Conservation (phyloP, 2,329 filamentous ascomycete species). For the Basipetospora sp. region DNA sequence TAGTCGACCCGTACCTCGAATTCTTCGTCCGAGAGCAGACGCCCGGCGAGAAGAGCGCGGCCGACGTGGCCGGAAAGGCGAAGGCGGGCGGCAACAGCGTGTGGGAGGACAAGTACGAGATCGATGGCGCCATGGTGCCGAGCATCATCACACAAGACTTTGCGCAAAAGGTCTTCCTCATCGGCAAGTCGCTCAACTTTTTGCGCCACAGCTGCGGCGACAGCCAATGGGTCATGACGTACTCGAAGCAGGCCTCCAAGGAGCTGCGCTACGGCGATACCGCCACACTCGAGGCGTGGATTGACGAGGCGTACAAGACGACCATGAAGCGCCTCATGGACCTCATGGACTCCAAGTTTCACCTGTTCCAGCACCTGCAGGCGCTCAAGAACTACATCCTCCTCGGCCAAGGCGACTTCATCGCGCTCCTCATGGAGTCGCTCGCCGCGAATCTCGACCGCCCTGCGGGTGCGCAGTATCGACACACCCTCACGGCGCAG, state of each 20-base stretch:
- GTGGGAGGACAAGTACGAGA: constrained; percentile 61
- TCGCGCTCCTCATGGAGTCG: constrained; percentile 92
- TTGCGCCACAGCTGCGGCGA: constrained; percentile 87
- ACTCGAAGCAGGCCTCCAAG: constrained; percentile 84
- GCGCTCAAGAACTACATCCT: constrained; percentile 91
- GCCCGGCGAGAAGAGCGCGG: constrained; percentile 25
- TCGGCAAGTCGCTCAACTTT: constrained; percentile 95
- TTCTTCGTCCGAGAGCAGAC: constrained; percentile 88
- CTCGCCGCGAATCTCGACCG: constrained; percentile 82
- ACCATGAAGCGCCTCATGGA: constrained; percentile 91
- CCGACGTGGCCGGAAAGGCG: too few relatives aligned
- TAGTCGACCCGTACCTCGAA: constrained; percentile 88
- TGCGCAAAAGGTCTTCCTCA: constrained; percentile 89
- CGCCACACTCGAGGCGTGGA: constrained; percentile 76
- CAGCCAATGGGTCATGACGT: constrained; percentile 85
- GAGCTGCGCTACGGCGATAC: constrained; percentile 88
- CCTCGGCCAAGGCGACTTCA: constrained; percentile 91
- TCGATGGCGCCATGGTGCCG: constrained; percentile 48
- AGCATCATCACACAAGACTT: constrained; percentile 89
- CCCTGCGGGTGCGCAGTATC: constrained; percentile 90
- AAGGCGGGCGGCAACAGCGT: constrained; percentile 66
- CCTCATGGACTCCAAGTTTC: constrained; percentile 90
- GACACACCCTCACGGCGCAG: constrained; percentile 93
- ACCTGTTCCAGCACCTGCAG: constrained; percentile 78
- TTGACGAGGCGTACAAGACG: constrained; percentile 92